Evolutionary conservation across 2,329 filamentous ascomycete genomes (phyloP).

Genomic region (Kalaharituber pfeilii): DNA sequence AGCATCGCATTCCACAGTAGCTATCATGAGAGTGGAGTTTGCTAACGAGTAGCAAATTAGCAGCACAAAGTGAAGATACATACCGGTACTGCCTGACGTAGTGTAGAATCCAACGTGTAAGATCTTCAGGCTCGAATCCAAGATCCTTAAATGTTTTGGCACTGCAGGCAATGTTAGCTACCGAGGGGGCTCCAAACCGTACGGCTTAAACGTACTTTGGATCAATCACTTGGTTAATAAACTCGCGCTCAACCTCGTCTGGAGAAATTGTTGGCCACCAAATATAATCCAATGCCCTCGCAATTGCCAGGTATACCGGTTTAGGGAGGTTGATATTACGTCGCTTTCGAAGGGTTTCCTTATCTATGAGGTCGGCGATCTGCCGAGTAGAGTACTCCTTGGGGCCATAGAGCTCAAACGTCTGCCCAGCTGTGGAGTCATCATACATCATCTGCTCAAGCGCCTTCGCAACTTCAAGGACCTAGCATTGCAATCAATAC

Average conservation of each 20-base stretch:
- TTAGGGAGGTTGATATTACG: constrained; percentile 86
- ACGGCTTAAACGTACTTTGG: constrained; percentile 30
- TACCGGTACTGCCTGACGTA: constrained; percentile 50
- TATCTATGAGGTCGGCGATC: constrained; percentile 73
- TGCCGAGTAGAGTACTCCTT: constrained; percentile 80
- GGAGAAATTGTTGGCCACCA: constrained; percentile 79
- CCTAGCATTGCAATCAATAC: constrained; percentile 32
- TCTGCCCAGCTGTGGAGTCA: constrained; percentile 76
- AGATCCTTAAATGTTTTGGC: constrained; percentile 95
- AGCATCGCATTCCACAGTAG: not conserved
- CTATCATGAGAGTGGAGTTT: no score
- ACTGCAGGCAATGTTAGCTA: not conserved
- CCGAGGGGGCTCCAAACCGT: not conserved
- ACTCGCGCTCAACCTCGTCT: constrained; percentile 81
- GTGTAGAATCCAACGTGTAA: constrained; percentile 75
- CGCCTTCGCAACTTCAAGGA: constrained; percentile 74
- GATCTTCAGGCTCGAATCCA: constrained; percentile 71
- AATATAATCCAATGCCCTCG: constrained; percentile 39
- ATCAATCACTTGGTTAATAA: constrained; percentile 84
- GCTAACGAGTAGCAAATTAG: no score
- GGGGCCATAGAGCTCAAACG: constrained; percentile 85
- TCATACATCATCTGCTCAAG: constrained; percentile 83
- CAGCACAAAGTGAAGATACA: no score
- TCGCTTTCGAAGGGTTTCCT: constrained; percentile 77
- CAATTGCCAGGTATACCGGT: constrained; percentile 54